Evolutionary conservation across 1,284 basidiomycete genomes (phyloP).

Genomic region (Puccinia polysora): DNA sequence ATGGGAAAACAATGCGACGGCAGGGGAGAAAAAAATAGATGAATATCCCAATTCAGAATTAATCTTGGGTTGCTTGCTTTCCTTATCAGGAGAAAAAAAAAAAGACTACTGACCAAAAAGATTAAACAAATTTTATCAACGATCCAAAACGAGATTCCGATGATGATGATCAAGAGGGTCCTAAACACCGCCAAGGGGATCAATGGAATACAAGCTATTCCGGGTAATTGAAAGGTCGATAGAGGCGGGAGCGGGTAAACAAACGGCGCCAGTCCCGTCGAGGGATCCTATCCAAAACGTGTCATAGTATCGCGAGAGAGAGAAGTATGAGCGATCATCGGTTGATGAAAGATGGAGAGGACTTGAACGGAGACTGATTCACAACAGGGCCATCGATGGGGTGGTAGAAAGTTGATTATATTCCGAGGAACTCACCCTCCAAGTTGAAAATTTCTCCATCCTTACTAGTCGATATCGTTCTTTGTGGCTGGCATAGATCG

Average conservation of each 20-base stretch:
- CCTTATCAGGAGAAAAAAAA: not conserved
- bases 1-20: too few species aligned
- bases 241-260: slow-evolving; percentile 42
- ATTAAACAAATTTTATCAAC: slow-evolving; percentile 4
- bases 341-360: too few species aligned
- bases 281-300: slow-evolving; percentile 38
- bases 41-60: not conserved
- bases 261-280: slow-evolving; percentile 34
- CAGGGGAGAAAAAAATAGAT: not conserved
- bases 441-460: slow-evolving; percentile 43
- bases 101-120: not conserved
- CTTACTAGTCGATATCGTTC: too few species aligned
- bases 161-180: slow-evolving; percentile 10
- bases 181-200: slow-evolving; percentile 17
- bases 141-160: slow-evolving; percentile 1
- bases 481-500: not conserved
- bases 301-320: too few species aligned
- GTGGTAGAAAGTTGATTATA: not conserved
- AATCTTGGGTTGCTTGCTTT: not conserved
- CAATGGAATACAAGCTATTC: slow-evolving; percentile 9
- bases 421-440: slow-evolving; percentile 23
- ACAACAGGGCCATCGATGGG: too few species aligned
- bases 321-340: too few species aligned
- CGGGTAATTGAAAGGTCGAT: slow-evolving; percentile 6
- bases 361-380: too few species aligned